Conservation (phyloP, 2,329 filamentous ascomycete genomes). For the Stromatinia cepivora region DNA sequence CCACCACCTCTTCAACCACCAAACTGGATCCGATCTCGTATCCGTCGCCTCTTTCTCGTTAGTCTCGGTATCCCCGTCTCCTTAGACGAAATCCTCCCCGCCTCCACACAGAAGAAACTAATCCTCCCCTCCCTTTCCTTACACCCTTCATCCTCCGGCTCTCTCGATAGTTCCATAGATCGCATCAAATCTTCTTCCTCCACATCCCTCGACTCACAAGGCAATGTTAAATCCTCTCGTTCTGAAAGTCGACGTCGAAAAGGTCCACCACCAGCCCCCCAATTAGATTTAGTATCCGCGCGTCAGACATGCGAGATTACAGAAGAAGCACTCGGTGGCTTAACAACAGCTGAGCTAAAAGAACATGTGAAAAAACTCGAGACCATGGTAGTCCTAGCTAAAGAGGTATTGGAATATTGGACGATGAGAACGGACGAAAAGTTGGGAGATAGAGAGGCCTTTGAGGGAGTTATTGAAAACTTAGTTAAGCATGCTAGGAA, state of each 20-base stretch:
- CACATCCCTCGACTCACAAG: slow-evolving; percentile 60
- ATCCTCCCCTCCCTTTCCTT: slow-evolving; percentile 76
- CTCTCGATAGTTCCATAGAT: slow-evolving; percentile 38
- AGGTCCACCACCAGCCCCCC: slow-evolving; percentile 67
- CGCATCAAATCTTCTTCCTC: slow-evolving; percentile 49
- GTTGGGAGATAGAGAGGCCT: slow-evolving; percentile 85
- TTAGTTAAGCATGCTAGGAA: slow-evolving; percentile 88
- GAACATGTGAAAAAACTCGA: slow-evolving; percentile 70
- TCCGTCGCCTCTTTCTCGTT: slow-evolving; percentile 90
- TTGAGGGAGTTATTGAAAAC: slow-evolving; percentile 96
- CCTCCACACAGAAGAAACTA: slow-evolving; percentile 97
- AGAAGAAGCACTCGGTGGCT: slow-evolving; percentile 75
- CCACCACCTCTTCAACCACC: slow-evolving; percentile 92
- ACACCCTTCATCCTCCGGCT: slow-evolving; percentile 55
- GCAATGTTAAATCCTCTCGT: slow-evolving; percentile 47
- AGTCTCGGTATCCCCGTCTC: slow-evolving; percentile 95
- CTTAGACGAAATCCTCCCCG: slow-evolving; percentile 93
- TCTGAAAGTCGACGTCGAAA: slow-evolving; percentile 46
- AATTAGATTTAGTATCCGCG: slow-evolving; percentile 76
- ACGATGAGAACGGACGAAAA: slow-evolving; percentile 81
- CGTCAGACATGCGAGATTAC: slow-evolving; percentile 80
- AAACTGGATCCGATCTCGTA: slow-evolving; percentile 96
- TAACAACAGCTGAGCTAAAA: slow-evolving; percentile 75
- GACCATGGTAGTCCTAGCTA: slow-evolving; percentile 68
- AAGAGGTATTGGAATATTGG: slow-evolving; percentile 84